Conservation (phyloP, 2,329 filamentous ascomycete genomes). For the Cladophialophora chaetospira region DNA sequence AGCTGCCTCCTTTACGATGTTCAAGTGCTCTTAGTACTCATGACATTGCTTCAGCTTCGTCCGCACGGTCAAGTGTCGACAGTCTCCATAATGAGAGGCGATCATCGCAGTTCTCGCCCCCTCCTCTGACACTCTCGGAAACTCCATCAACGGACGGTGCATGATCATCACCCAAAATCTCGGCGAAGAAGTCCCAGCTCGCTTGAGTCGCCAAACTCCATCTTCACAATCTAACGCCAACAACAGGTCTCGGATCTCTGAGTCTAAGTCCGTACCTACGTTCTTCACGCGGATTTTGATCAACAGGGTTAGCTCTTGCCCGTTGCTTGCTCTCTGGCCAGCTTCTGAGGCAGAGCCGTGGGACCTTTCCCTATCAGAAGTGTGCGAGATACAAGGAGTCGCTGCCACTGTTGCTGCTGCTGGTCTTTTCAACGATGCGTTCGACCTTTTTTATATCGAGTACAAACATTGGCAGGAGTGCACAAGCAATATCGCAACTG, state of each 20-base stretch:
- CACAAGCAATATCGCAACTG: not conserved
- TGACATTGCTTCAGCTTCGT: not conserved
- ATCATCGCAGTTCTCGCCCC: not conserved
- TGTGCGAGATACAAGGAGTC: slow-evolving; percentile 1
- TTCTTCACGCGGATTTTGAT: not conserved
- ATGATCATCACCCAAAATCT: not conserved
- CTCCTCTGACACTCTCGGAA: slow-evolving; percentile 1
- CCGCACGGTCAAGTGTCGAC: not conserved
- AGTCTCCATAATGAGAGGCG: not conserved
- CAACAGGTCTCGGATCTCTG: not conserved
- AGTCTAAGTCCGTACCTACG: not conserved
- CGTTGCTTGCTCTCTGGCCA: slow-evolving; percentile 1
- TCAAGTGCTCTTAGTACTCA: not conserved
- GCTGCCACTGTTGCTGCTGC: not conserved
- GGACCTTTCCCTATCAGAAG: not conserved
- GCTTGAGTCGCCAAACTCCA: not conserved
- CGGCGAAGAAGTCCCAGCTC: not conserved
- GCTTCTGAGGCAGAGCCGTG: not conserved
- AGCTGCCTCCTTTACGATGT: not conserved
- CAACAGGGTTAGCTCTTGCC: not conserved
- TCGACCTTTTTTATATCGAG: not conserved
- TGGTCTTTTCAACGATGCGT: slow-evolving; percentile 1
- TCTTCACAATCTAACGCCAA: not conserved
- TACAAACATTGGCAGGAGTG: not conserved
- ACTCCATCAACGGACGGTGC: slow-evolving; percentile 2